Conservation (phyloP, 1,284 basidiomycete genomes). For the Boletellus deceptivus region DNA sequence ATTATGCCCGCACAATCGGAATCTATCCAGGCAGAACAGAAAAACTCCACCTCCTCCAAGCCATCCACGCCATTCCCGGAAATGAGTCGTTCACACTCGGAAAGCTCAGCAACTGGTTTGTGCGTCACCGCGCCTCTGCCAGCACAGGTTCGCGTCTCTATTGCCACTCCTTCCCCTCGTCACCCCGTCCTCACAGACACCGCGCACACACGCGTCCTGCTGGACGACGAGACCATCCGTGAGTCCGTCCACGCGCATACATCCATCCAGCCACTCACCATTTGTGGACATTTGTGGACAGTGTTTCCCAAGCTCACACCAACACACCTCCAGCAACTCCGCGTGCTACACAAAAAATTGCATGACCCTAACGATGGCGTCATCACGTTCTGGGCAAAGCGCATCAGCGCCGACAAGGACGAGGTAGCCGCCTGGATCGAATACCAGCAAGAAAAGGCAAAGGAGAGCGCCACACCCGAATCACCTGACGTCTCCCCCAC, state of each 20-base stretch:
- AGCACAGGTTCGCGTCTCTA: neutral
- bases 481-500: conserved; percentile 23
- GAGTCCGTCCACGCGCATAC: conserved; percentile 3
- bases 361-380: conserved; percentile 21
- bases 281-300: neutral
- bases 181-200: neutral
- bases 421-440: conserved; percentile 27
- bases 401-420: conserved; percentile 18
- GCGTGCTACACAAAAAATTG: conserved; percentile 16
- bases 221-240: conserved; percentile 30
- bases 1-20: conserved; percentile 17
- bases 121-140: conserved; percentile 22
- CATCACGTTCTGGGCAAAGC: conserved; percentile 27
- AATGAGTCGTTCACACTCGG: conserved; percentile 20
- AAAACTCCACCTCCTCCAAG: conserved; percentile 17
- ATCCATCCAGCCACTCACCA: conserved; percentile 1
- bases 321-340: conserved; percentile 24
- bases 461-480: neutral
- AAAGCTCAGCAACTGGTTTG: conserved; percentile 24
- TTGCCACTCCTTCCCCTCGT: neutral
- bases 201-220: neutral
- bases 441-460: conserved; percentile 31
- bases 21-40: conserved; percentile 15
- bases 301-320: conserved; percentile 30
- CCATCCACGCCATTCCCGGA: conserved; percentile 22